Evolutionary conservation across 495 filamentous ascomycete species (phyloP), one percentile per base, ranked within the genome.

Genomic region (Annulohypoxylon stygium): DNA sequence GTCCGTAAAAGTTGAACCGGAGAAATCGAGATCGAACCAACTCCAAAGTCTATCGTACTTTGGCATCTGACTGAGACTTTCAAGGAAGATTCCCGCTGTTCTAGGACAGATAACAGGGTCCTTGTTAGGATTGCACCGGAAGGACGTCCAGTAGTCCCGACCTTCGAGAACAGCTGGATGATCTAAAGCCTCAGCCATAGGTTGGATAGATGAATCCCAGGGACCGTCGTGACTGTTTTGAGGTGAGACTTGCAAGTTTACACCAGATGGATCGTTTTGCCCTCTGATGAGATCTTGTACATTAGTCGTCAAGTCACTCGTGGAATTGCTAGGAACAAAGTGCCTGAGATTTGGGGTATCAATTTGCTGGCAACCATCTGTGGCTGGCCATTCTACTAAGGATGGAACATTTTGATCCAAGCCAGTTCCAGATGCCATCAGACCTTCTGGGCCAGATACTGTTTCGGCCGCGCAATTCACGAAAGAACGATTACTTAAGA

Each of bases 41-140:
- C 64, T 54, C 64, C 64, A 67, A 16, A 67, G 18, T 30, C 53
- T 60, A 48, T 67, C 64, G 10, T 58, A 37, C 41, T 59, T 53
- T 25, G 64, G 64, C 64, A 67, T 67, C 11, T 67, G 64, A 30
- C 64, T 53, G 10, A 67, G 64, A 14, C 41, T 67, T 12, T 67
- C 54, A 6, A 67, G 64, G 37, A 67, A 48, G 9, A 67, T 53
- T 2, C 64, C 64, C 1, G 64, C 64, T 1, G 64, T 67, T 11
- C 64, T 67, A 12, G 64, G 64, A 18, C 64, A 67, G 3, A 36
- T 57, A 2, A 53, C 18, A 11, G 41, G 58, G 30, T 67, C 64
- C 25, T 67, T 39, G 14, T 36, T 58, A 1, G 64, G 64, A 41
- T 67, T 67, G 12, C 64, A 67, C 8, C 64, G 53, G 50, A 67